Evolutionary conservation across 1,284 basidiomycete genomes (phyloP).

Genomic region (Ceratobasidium sp.): DNA sequence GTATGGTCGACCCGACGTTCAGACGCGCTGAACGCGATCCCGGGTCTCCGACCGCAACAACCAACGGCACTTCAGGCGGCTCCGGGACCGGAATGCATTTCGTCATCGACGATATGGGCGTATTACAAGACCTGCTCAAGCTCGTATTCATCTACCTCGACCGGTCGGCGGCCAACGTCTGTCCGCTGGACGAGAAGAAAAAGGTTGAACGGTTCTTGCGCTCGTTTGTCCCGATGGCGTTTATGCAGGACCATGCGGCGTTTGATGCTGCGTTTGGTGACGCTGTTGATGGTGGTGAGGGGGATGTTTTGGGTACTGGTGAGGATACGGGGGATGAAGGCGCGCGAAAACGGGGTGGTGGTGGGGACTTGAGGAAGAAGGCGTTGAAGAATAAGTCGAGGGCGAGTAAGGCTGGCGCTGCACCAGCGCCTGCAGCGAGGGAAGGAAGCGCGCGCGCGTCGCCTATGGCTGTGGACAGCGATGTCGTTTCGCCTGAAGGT

Average conservation of each 20-base stretch:
- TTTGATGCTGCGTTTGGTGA: constrained; percentile 81
- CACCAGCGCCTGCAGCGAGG: constrained; percentile 2
- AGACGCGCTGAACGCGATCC: constrained; percentile 56
- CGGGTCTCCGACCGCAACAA: background rate
- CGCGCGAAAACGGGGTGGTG: constrained; percentile 27
- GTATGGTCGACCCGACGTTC: constrained; percentile 77
- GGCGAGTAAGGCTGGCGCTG: constrained; percentile 33
- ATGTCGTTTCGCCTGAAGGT: constrained; percentile 33
- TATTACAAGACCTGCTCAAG: constrained; percentile 90
- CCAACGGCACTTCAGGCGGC: background rate
- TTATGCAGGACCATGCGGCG: constrained; percentile 80
- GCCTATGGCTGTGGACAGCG: constrained; percentile 50
- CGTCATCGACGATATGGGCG: constrained; percentile 78
- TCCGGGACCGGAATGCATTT: constrained; percentile 15
- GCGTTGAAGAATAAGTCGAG: constrained; percentile 71
- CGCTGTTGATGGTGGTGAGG: constrained; percentile 52
- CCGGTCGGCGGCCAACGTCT: constrained; percentile 81
- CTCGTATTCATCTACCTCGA: constrained; percentile 92
- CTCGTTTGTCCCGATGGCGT: constrained; percentile 86
- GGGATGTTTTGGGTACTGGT: constrained; percentile 61
- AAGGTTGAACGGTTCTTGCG: constrained; percentile 88
- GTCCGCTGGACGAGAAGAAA: constrained; percentile 68
- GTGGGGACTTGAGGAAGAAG: constrained; percentile 81
- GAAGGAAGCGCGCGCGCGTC: constrained; percentile 46
- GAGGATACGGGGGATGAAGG: constrained; percentile 57